Percentiles rank a stretch among this genome's conserved stretches.
phyloP scores from a whole-genome alignment of 345 rosid genomes.

The Linum tenue region DNA sequence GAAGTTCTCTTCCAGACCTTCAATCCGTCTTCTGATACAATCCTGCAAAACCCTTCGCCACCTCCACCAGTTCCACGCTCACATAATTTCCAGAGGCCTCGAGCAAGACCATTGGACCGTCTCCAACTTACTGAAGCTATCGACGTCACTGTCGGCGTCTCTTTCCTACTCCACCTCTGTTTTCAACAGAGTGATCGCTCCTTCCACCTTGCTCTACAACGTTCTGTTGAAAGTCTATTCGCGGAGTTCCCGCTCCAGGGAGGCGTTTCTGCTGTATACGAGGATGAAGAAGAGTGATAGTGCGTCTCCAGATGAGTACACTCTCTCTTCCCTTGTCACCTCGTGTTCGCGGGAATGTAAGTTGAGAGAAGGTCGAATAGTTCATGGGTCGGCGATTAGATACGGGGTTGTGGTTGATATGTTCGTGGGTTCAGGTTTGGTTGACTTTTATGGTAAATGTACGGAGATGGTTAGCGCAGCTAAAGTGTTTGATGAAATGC shows the following conservation, averaged over 20 bases:
- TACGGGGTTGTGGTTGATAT: slow-evolving; percentile 36
- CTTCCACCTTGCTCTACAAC: slow-evolving; percentile 52
- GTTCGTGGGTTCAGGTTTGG: slow-evolving; percentile 51
- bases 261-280: slow-evolving; percentile 32
- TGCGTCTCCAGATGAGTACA: slow-evolving; percentile 40
- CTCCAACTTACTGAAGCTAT: slow-evolving; percentile 34
- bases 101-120: slow-evolving; percentile 54
- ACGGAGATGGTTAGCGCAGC: slow-evolving; percentile 38
- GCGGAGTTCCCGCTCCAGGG: slow-evolving; percentile 18
- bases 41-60: slow-evolving; percentile 38
- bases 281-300: slow-evolving; percentile 38
- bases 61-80: slow-evolving; percentile 57
- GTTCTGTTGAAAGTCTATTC: slow-evolving; percentile 38
- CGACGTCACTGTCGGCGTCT: slow-evolving; percentile 21
- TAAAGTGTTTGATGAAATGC: slow-evolving; percentile 53
- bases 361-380: slow-evolving; percentile 28
- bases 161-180: slow-evolving; percentile 39
- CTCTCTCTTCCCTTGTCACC: slow-evolving; percentile 45
- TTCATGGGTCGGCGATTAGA: slow-evolving; percentile 45
- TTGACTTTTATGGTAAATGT: slow-evolving; percentile 56
- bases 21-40: slow-evolving; percentile 40
- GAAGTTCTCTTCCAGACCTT: slow-evolving; percentile 15
- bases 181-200: slow-evolving; percentile 35
- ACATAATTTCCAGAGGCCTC: slow-evolving; percentile 58
- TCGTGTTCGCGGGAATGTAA: slow-evolving; percentile 35